A percentile compares a stretch with the other conserved stretches of the same genome.
These are phyloP conservation scores for Metschnikowia peoriensis DNA, from an alignment of 805 yeast genomes.

Conservation along the genomic window DNA sequence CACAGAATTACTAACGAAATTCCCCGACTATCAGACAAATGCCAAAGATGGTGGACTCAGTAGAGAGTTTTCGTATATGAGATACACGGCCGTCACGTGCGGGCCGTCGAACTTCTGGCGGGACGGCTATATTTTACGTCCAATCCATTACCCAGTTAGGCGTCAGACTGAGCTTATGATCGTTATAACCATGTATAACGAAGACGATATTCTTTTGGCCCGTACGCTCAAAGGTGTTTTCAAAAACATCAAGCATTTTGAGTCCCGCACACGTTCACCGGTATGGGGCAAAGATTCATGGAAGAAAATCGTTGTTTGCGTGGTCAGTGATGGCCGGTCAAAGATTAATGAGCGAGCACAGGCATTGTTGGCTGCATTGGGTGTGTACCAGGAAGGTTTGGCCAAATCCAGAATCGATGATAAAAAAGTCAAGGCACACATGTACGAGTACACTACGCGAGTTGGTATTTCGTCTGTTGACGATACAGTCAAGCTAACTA, in stretches of 20 bases:
- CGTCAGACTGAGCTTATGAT: constrained; percentile 61
- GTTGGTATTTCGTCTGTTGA: constrained; percentile 49
- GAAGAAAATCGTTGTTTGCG: constrained; percentile 63
- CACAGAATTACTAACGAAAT: constrained; percentile 52
- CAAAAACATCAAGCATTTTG: constrained; percentile 60
- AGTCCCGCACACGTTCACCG: constrained; percentile 44
- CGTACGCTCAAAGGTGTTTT: constrained; percentile 63
- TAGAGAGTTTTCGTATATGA: constrained; percentile 59
- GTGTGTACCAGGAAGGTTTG: constrained; percentile 64
- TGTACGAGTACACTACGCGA: constrained; percentile 65
- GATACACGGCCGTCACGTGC: constrained; percentile 64
- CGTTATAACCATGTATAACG: constrained; percentile 66
- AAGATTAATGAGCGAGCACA: constrained; percentile 63
- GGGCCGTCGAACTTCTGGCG: constrained; percentile 64
- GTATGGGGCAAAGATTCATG: constrained; percentile 50
- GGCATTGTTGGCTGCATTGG: constrained; percentile 62
- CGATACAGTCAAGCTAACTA: constrained; percentile 52
- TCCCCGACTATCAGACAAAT: constrained; percentile 36
- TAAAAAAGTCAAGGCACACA: constrained; percentile 59
- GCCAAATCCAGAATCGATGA: constrained; percentile 61
- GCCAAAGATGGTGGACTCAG: constrained; percentile 40
- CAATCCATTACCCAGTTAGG: constrained; percentile 49
- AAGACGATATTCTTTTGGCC: constrained; percentile 60
- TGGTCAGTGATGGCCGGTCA: constrained; percentile 64
- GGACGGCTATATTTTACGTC: constrained; percentile 56